Conservation (phyloP, 2,329 filamentous ascomycete species). For the Calonectria crousiana region DNA sequence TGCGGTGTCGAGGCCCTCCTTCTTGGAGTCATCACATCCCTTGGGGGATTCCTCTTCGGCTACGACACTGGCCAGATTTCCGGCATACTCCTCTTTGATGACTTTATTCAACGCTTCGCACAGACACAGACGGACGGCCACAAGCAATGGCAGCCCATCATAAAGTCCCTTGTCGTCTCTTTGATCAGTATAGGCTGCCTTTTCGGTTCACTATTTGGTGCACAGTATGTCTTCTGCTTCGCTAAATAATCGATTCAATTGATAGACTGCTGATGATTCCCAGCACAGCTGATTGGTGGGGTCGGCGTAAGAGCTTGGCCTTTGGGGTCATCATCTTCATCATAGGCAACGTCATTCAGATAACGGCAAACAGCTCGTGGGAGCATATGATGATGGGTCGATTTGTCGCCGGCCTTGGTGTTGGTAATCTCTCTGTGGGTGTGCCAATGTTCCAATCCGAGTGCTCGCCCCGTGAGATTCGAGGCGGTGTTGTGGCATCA, state of each 20-base stretch:
- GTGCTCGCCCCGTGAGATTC: conserved; percentile 71
- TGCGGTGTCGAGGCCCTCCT: conserved; percentile 56
- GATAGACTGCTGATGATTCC: conserved; percentile 17
- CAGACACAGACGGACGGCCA: conserved; percentile 54
- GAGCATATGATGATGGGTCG: conserved; percentile 75
- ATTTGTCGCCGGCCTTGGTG: conserved; percentile 75
- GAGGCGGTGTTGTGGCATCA: conserved; percentile 74
- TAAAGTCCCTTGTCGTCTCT: conserved; percentile 66
- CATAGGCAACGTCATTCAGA: conserved; percentile 75
- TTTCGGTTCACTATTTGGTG: conserved; percentile 65
- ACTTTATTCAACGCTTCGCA: conserved; percentile 70
- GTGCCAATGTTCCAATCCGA: conserved; percentile 78
- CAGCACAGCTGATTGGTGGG: conserved; percentile 68
- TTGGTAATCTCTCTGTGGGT: conserved; percentile 74
- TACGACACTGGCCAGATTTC: conserved; percentile 74
- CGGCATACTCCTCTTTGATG: conserved; percentile 60
- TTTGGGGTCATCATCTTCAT: conserved; percentile 69
- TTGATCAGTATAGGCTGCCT: conserved; percentile 68
- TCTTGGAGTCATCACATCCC: conserved; percentile 64
- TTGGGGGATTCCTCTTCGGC: conserved; percentile 73
- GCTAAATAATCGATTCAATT: background rate
- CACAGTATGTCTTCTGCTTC: conserved; percentile 51
- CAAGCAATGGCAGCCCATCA: conserved; percentile 55
- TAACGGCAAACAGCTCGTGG: conserved; percentile 70
- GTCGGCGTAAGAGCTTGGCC: conserved; percentile 67